phyloP scores from a whole-genome alignment of 2,329 filamentous ascomycete genomes.

The Paraphoma sp. region DNA sequence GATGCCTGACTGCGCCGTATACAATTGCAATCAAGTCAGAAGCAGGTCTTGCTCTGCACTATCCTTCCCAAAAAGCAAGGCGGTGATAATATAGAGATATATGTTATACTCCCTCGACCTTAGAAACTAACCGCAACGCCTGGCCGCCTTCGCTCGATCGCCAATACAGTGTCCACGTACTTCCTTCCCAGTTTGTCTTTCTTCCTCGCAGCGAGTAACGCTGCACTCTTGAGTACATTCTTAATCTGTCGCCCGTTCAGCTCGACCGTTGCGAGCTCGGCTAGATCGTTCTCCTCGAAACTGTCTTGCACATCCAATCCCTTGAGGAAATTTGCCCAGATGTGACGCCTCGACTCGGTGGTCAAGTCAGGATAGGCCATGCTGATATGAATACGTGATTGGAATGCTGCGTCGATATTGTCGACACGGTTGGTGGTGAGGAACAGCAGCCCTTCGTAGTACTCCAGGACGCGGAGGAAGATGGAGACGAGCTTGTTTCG shows the following conservation, averaged over 20 bases:
- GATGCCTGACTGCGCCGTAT: not conserved
- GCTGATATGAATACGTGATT: constrained; percentile 37
- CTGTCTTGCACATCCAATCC: constrained; percentile 12
- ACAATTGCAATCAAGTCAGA: not conserved
- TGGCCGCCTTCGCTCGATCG: constrained; percentile 23
- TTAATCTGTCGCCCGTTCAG: constrained; percentile 61
- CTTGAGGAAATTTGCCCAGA: constrained; percentile 37
- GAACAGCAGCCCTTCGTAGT: constrained; percentile 40
- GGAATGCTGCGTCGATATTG: constrained; percentile 36
- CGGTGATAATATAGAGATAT: not conserved
- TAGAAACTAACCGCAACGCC: constrained; percentile 8
- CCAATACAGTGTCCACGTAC: constrained; percentile 39
- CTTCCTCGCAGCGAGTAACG: constrained; percentile 27
- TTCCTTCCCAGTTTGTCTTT: constrained; percentile 18
- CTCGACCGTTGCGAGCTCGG: constrained; percentile 48
- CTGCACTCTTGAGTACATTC: constrained; percentile 46
- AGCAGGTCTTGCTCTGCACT: not conserved
- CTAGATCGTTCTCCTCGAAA: constrained; percentile 37
- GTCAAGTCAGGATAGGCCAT: constrained; percentile 32
- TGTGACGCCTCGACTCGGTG: constrained; percentile 18
- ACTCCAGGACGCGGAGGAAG: constrained; percentile 38
- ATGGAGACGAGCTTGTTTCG: constrained; percentile 48
- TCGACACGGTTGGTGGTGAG: constrained; percentile 42
- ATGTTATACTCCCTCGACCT: not conserved
- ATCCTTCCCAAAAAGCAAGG: not conserved